Base-by-base conservation (phyloP, 2,329 filamentous ascomycete genomes). In the Fusarium avenaceum region DNA sequence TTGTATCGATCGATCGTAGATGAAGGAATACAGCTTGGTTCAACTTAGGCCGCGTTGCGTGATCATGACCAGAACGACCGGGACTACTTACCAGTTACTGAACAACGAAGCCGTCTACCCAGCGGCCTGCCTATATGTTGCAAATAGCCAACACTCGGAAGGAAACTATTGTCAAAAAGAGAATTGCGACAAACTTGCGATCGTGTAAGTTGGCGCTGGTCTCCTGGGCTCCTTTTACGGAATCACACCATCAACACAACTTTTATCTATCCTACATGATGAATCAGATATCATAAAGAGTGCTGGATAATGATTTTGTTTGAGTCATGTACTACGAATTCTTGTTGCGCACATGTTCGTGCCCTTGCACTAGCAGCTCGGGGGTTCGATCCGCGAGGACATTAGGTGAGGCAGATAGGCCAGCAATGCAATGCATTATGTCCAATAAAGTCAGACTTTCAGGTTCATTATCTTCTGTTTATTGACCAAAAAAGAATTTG, bases 11-110 rank as follows among this genome's bases (percentile, higher is more conserved):
- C 52, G 39, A 66, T 40, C 70, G 69, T 67, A 69, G 50, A 71
- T 49, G 52, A 66, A 63, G 64, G 61, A 72, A 70, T 72, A 72
- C 45, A 74, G 53, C 32, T 63, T 60, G 52, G 47, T 65, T 71
- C 57, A 61, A 48, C 32, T 63, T 24, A 52, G 28, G 44, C 24
- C 28, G 20, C 28, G 26, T 40, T 13, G 19, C 10, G 48, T 65
- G 51, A 61, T 22, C 26, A 28, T 15, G 35, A 15, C 17, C 13
- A 39, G 33, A 33, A 28, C 24, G 22, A 44, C n/a, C 14, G 13
- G 33, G 19, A 38, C 38, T 49, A 19, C 14, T 32, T 14, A 44
- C 14, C 30, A 55, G 24, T 19, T 39, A 40, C 22, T 17, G 15
- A 44, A 45, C 14, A 35, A n/a, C 40, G 35, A 43, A 26, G 11